Evolutionary conservation across 768 basidiomycete genomes (phyloP).

Genomic region (Hygrophorus pudorinus): DNA sequence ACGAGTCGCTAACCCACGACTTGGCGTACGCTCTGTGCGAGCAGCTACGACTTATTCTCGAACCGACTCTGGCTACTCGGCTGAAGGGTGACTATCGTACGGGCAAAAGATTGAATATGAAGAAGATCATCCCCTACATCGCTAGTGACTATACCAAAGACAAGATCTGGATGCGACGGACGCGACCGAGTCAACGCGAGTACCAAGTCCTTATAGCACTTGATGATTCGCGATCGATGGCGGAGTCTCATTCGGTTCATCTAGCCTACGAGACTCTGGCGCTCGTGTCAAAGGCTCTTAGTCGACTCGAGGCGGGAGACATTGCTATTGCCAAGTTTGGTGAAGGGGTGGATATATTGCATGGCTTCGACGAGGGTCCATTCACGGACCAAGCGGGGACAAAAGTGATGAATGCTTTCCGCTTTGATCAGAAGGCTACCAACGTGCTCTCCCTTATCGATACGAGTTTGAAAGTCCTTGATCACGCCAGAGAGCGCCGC

Average conservation of each 20-base stretch:
- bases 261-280: conserved; percentile 92
- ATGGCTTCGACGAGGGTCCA: conserved; percentile 74
- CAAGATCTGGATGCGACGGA: conserved; percentile 96
- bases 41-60: conserved; percentile 91
- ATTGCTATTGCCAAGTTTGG: conserved; percentile 89
- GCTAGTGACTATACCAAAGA: conserved; percentile 99
- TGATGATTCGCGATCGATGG: conserved; percentile 97
- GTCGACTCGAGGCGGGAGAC: conserved; percentile 91
- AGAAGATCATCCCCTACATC: conserved; percentile 95
- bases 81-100: conserved; percentile 95
- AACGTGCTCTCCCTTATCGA: conserved; percentile 80
- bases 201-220: conserved; percentile 93
- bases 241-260: conserved; percentile 84
- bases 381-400: conserved; percentile 76
- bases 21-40: conserved; percentile 90
- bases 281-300: conserved; percentile 83
- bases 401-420: conserved; percentile 75
- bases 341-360: conserved; percentile 76
- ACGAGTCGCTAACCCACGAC: conserved; percentile 84
- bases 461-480: conserved; percentile 62
- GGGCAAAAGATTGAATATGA: conserved; percentile 97
- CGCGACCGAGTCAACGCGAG: conserved; percentile 86
- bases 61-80: conserved; percentile 89
- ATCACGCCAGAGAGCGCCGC: conserved; percentile 64
- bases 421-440: conserved; percentile 83